phyloP scores from a whole-genome alignment of 441 rosid species.

The Erodium moschatum region DNA sequence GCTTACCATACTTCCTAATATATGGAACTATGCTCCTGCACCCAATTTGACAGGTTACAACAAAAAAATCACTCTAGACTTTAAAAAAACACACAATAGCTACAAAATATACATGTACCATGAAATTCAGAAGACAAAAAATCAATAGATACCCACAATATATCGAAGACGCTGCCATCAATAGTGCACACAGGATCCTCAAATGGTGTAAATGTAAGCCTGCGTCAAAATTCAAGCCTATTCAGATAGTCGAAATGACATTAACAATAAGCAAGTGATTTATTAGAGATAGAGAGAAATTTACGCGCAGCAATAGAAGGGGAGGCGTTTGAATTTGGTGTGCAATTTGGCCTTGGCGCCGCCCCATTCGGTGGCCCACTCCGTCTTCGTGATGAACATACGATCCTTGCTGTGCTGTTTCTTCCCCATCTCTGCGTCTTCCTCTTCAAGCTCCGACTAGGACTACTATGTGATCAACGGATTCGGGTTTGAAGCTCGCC shows the following conservation, averaged over 20 bases:
- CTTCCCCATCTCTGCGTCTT: conserved; percentile 52
- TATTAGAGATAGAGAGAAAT: background rate
- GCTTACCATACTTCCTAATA: conserved; percentile 69
- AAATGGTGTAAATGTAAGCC: conserved; percentile 84
- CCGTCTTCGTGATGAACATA: conserved; percentile 85
- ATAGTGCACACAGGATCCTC: conserved; percentile 66
- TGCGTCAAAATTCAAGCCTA: conserved; percentile 26
- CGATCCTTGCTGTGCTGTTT: conserved; percentile 93
- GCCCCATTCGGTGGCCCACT: conserved; percentile 99
- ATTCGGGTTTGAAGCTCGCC: too few species aligned
- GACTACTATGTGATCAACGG: background rate
- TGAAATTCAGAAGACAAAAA: background rate
- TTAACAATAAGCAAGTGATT: background rate
- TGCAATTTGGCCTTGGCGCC: conserved; percentile 85
- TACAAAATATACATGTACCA: background rate
- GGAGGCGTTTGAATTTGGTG: conserved; percentile 87
- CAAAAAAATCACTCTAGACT: background rate
- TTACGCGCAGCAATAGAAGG: conserved; percentile 97
- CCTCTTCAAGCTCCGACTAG: conserved; percentile 5
- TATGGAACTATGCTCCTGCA: conserved; percentile 73
- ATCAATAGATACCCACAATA: conserved; percentile 43
- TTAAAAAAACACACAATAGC: conserved; percentile 7
- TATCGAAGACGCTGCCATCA: conserved; percentile 81
- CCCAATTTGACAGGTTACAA: conserved; percentile 5
- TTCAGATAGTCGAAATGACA: background rate